Evolutionary conservation across 495 filamentous ascomycete genomes (phyloP), one percentile per base, ranked within the genome.

Genomic region (Talaromyces adpressus): DNA sequence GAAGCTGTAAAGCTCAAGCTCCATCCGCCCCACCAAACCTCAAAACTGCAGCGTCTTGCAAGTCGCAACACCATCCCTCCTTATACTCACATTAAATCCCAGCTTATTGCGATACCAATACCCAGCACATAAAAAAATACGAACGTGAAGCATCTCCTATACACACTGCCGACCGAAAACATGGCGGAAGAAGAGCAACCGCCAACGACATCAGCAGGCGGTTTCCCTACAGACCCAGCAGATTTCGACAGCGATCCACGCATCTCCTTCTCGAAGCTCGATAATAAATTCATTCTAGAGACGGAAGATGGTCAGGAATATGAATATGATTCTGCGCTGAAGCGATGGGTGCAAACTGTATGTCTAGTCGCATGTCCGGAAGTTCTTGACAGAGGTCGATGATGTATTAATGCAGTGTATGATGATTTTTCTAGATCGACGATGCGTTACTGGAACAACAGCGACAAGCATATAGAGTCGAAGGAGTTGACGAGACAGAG

Each of bases 271-370:
- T 94, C 90, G 3, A 89, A 86, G 69, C 76, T 90, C 59, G 88
- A 92, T 73, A 79, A 86, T 64, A 93, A 90, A 69, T 92, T 87
- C 74, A 84, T 93, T 23, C 84, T 95, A 0, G 93, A 96, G 61
- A 86, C 91, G 27, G 91, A 93, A 16, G 86, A 93, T 72, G 93
- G 91, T 22, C 80, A 85, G 57, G 93, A 97, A 69, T 97, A 87
- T 75, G 89, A 92, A 68, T 97, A 84, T 75, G 86, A 94, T 73
- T 77, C 81, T 11, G 81, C 73, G 12, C 69, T 89, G 62, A 87
- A 85, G 78, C 84, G 90, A 75, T 98, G 93, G 93, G 82, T 93
- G 56, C 86, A 86, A 59, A 82, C 85, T 67, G 83, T 92, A 82
- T 70, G 82, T 71, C 65, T 59, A 64, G 63, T 69, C 36, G 61